Base-by-base conservation (phyloP, 2,329 filamentous ascomycete genomes). In the Fonsecaea pedrosoi region DNA sequence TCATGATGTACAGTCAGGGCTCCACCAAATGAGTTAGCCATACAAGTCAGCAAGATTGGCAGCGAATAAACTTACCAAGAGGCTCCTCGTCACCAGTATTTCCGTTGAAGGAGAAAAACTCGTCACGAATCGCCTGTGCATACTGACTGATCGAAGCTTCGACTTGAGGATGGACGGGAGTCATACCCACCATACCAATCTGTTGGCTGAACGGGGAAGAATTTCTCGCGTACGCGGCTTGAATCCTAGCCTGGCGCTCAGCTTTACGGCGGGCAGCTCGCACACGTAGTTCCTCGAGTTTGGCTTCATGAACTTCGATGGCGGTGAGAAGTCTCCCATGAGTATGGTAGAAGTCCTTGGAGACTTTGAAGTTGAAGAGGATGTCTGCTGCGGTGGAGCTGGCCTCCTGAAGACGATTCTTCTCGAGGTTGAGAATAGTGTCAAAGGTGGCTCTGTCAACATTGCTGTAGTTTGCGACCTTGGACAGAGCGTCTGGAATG, bases 131-230 rank as follows among this genome's bases (percentile, higher is more conserved):
- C 25, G 66, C 54, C 6, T 53, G 12, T 21, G 61, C 48, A 32
- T 62, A 70, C 4, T 68, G 61, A 25, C 57, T 18, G 21, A 68
- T 40, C 3, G 55, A 60, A 13, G 48, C 30, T 21, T 63, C 56
- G 34, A 68, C 48, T 21, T 64, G 60, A 4, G 68, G 60, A 35
- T 25, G n/a, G 12, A 64, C 55, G 8, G 60, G 25, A 15, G 37
- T 55, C 53, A 59, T 53, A 40, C 66, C 64, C 10, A n/a, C 50
- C 54, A 55, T 70, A 34, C 68, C 68, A 60, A 70, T 68, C 55
- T 70, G 68, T 38, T 64, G 56, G 21, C 10, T n/a, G 38, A 60
- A 12, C 3, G n/a, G 40, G 25, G 38, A 50, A 5, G 15, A n/a
- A 37, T 68, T 70, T 25, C 54, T 42, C 25, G 40, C 57, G 13